Evolutionary conservation across 192 early-diverging fungal species (phyloP).

Genomic region (Backusella circina): DNA sequence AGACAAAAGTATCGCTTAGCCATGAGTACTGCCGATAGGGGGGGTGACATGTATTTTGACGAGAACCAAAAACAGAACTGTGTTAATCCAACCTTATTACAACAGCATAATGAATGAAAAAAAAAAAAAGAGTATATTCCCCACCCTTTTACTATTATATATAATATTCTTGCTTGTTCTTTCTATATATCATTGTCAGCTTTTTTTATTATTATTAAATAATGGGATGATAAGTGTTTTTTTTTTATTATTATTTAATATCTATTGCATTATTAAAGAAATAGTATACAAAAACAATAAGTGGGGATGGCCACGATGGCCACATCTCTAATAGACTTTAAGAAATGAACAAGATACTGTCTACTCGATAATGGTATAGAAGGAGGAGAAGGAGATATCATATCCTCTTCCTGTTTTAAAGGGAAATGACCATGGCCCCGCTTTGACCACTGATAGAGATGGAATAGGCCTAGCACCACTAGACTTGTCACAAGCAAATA

Average conservation of each 20-base stretch:
- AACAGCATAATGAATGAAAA: not conserved
- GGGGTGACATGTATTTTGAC: not conserved
- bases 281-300: not conserved
- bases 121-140: too few species aligned
- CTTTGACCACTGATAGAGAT: not conserved
- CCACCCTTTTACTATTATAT: too few species aligned
- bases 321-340: not conserved
- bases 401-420: not conserved
- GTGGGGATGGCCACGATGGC: not conserved
- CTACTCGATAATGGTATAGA: not conserved
- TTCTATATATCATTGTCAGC: not conserved
- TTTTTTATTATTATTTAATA: not conserved
- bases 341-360: not conserved
- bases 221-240: not conserved
- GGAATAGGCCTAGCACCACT: not conserved
- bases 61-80: not conserved
- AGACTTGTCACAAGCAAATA: constrained; percentile 5
- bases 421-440: not conserved
- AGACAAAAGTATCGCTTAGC: constrained; percentile 19
- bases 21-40: not conserved
- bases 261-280: not conserved
- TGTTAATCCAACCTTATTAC: not conserved
- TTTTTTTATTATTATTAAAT: not conserved
- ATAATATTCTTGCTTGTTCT: too few species aligned
- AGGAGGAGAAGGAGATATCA: not conserved